These are phyloP conservation scores for Irpex sp. DNA, from an alignment of 1,284 basidiomycete genomes.

Conservation along the genomic window DNA sequence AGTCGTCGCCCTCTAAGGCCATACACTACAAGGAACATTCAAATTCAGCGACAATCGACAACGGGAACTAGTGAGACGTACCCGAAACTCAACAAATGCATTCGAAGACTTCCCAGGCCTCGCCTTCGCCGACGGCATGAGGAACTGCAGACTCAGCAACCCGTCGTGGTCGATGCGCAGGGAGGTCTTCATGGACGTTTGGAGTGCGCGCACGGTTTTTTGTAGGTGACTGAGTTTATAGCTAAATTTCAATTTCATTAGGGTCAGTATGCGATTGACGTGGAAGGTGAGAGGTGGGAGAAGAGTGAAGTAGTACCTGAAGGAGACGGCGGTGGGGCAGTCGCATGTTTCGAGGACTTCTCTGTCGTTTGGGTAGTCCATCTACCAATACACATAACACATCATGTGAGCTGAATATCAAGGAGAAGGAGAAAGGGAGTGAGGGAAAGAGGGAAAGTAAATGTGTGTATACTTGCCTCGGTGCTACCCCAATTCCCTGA, in stretches of 20 bases:
- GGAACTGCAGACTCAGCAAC: conserved; percentile 80
- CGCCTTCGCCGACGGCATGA: conserved; percentile 65
- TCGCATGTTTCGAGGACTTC: conserved; percentile 89
- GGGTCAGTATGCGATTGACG: too few species aligned
- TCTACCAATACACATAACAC: too few species aligned
- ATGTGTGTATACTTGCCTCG: conserved; percentile 64
- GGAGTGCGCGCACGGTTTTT: conserved; percentile 68
- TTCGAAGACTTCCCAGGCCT: conserved; percentile 41
- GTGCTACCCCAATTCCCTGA: conserved; percentile 79
- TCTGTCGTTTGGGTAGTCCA: conserved; percentile 90
- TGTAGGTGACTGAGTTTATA: conserved; percentile 78
- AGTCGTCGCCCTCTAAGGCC: conserved; percentile 37
- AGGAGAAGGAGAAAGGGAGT: too few species aligned
- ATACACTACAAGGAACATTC: conserved; percentile 38
- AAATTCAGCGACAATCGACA: not conserved
- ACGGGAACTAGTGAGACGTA: conserved; percentile 34
- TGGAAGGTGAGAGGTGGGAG: too few species aligned
- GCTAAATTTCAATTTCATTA: conserved; percentile 34
- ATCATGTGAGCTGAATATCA: too few species aligned
- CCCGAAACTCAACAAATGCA: conserved; percentile 83
- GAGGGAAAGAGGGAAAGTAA: not conserved
- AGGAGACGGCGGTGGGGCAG: conserved; percentile 63
- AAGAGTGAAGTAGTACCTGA: conserved; percentile 49
- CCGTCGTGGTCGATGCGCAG: conserved; percentile 80
- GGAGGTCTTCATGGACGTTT: conserved; percentile 81